Base-by-base conservation (phyloP, 2,329 filamentous ascomycete species). In the Sporothrix pallida region DNA sequence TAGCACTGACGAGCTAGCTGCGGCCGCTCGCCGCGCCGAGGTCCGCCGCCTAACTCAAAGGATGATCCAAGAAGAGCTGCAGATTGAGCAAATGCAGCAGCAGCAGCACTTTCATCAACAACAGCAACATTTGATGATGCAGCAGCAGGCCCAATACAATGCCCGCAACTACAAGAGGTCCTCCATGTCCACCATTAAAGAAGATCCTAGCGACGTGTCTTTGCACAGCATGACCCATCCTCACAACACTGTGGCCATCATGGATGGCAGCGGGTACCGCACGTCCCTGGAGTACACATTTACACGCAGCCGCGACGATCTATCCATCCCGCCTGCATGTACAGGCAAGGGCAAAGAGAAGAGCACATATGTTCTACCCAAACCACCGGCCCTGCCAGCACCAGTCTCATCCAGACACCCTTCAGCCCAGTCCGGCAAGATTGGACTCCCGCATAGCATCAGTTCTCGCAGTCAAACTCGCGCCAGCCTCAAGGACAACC, bases 31-130 rank as follows among this genome's bases (percentile, higher is more conserved):
- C 42, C 83, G 87, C 76, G 87, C 87, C 42, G 88, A 90, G 76
- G 79, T 90, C 72, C 87, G 84, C 76, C 83, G 87, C 23, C 80
- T 89, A 9, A 85, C 87, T 79, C 85, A 86, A 68, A 86, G 85
- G 76, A 84, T 87, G 75, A 89, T 90, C n/a, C 86, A 87, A 75
- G 84, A 88, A 60, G 88, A 90, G 76, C 81, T 90, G 3, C 83
- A 85, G 63, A 84, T 80, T 54, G 87, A 88, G 52, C 80, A 83
- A 50, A 46, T 23, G 13, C 20, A 48, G 20, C 62, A 68, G 12
- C 65, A 68, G 20, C 62, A 65, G n/a, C 31, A 44, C 60, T 17
- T 44, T 3, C 60, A 63, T 12, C 60, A 20, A n/a, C 37, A 46
- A 26, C 63, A 67, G 63, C 44, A 48, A 12, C 58, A 17, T 37